A percentile compares a stretch with the other conserved stretches of the same genome.
Conservation (phyloP, 768 basidiomycete genomes). For the Scleroderma citrinum region DNA sequence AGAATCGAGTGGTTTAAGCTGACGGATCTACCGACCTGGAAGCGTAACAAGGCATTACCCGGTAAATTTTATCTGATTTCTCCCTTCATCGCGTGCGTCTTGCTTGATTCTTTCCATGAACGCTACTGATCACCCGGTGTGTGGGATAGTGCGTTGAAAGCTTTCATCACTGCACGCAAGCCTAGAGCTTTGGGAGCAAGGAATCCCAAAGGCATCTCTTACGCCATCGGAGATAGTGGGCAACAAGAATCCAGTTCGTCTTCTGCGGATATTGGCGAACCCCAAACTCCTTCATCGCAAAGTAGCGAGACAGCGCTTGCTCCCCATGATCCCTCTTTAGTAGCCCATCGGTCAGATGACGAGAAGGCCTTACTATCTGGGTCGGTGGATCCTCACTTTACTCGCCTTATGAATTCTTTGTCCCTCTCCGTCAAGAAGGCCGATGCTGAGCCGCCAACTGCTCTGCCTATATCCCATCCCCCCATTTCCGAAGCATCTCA, state of each 20-base stretch:
- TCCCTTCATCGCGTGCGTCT: slow-evolving; percentile 79
- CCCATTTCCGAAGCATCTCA: background rate
- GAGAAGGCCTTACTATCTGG: slow-evolving; percentile 22
- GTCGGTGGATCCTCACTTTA: slow-evolving; percentile 63
- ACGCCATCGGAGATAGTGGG: slow-evolving; percentile 25
- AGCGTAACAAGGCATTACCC: slow-evolving; percentile 56
- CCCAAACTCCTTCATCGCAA: slow-evolving; percentile 59
- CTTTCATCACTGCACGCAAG: slow-evolving; percentile 60
- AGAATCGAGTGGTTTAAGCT: slow-evolving; percentile 96
- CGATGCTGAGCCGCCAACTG: slow-evolving; percentile 7
- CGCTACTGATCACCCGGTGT: slow-evolving; percentile 1
- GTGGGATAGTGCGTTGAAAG: slow-evolving; percentile 39
- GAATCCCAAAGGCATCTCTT: slow-evolving; percentile 31
- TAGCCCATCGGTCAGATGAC: slow-evolving; percentile 31
- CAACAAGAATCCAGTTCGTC: slow-evolving; percentile 65
- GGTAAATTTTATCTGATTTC: slow-evolving; percentile 94
- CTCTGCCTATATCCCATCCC: slow-evolving; percentile 1
- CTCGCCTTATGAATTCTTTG: slow-evolving; percentile 57
- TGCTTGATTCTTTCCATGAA: background rate
- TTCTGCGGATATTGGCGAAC: slow-evolving; percentile 53
- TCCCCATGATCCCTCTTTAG: slow-evolving; percentile 10
- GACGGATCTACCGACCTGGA: slow-evolving; percentile 90
- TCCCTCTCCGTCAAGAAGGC: slow-evolving; percentile 45
- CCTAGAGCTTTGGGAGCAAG: slow-evolving; percentile 36
- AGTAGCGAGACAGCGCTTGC: slow-evolving; percentile 37